Evolutionary conservation across 2,329 filamentous ascomycete genomes (phyloP), one percentile per base, ranked within the genome.

Genomic region (Neonectria sp.): DNA sequence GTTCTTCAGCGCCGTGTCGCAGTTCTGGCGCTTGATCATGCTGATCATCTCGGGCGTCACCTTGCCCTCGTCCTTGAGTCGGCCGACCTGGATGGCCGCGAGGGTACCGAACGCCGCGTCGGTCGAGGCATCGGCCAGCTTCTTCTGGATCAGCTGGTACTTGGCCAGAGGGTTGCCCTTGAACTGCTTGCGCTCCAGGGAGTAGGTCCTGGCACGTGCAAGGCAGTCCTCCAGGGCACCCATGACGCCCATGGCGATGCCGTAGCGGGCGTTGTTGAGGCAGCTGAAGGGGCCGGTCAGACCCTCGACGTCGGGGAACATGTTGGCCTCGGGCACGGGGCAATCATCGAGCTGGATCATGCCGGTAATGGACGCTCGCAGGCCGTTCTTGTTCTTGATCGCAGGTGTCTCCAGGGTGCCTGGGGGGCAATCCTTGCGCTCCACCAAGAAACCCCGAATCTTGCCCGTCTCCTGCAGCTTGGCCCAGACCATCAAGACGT

Each of bases 131-230:
- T 99, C 96, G 1, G 95, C 93, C 69, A 99, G 86, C 86, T 99
- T 99, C 89, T 98, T 98, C 86, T 99, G 96, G 59, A 99, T 89
- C 15, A 99, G 90, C 84, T 99, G 96, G 79, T 99, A 99, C 80
- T 93, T 97, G 46, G 95, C 96, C 60, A 99, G 87, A 0, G 95
- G 95, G 81, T 98, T 98, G 56, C 91, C 91, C 85, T 97, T 97
- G 89, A 99, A 99, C 81, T 99, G 96, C 83, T 92, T 95, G 71
- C 96, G 88, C 81, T 98, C 95, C 57, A 99, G 84, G n/a, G 95
- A 90, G 79, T 99, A 99, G 13, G 91, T 90, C 69, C 95, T 88
- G 4, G 96, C 90, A 57, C 95, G 89, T 21, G 87, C 85, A 70
- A 99, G 90, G 79, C 93, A 96, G 81, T 99, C 96, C 82, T 99